Conservation (phyloP, 768 basidiomycete species). For the Tylopilus sp. region DNA sequence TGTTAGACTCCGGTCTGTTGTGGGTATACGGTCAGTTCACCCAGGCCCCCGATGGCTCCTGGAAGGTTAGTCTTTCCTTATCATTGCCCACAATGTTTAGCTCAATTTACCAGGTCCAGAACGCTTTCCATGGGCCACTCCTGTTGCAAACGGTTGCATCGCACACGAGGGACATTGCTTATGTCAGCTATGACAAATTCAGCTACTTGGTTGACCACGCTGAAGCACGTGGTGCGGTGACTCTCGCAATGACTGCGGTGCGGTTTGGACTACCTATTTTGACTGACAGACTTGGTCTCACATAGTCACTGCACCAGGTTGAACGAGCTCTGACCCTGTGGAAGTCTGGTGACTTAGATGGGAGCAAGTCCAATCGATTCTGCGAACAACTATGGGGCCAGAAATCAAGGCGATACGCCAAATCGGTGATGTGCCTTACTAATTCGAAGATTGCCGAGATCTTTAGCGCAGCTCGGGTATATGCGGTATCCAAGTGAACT, state of each 20-base stretch:
- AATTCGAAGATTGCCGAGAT: too few species aligned
- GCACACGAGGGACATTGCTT: neutral
- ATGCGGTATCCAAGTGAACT: too few species aligned
- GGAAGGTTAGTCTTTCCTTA: too few species aligned
- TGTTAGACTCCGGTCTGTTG: neutral
- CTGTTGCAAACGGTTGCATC: neutral
- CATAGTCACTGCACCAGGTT: neutral
- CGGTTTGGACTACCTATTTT: neutral
- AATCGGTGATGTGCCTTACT: too few species aligned
- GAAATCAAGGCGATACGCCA: too few species aligned
- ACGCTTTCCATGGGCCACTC: neutral
- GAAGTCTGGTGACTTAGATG: neutral
- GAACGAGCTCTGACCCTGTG: neutral
- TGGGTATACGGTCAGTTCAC: neutral
- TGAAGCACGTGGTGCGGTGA: neutral
- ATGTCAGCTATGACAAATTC: neutral
- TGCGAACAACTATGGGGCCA: too few species aligned
- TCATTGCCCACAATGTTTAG: too few species aligned
- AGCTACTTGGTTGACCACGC: neutral
- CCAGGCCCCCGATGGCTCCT: too few species aligned
- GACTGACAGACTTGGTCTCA: neutral
- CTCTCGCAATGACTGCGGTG: neutral
- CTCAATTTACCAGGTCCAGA: neutral
- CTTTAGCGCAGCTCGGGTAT: too few species aligned
- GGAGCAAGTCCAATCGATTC: too few species aligned